These are phyloP conservation scores for Chytridiales sp. DNA, from an alignment of 371 early-diverging fungal genomes.

Conservation along the genomic window DNA sequence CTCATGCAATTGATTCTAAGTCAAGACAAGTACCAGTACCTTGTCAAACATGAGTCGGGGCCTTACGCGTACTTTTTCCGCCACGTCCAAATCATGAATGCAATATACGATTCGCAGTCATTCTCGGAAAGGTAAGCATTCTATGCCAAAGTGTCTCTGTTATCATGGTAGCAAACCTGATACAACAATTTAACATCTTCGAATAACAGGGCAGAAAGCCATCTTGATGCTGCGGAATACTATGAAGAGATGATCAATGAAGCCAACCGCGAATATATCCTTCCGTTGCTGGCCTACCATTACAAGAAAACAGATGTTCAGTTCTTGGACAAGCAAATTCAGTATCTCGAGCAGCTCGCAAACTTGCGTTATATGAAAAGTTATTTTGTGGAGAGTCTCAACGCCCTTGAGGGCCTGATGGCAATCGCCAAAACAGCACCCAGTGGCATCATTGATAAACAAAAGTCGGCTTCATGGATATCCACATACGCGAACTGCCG, in stretches of 20 bases:
- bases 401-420: no score
- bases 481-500: no score
- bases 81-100: conserved; percentile 9
- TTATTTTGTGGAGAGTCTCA: no score
- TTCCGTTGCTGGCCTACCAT: conserved; percentile 9
- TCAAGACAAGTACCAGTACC: conserved; percentile 1
- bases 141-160: no score
- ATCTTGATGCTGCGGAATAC: conserved; percentile 5
- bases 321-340: not conserved
- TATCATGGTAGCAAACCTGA: no score
- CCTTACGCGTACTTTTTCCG: conserved; percentile 8
- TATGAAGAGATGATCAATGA: conserved; percentile 3
- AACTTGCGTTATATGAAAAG: no score
- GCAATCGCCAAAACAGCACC: no score
- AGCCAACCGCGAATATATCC: not conserved
- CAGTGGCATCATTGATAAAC: no score
- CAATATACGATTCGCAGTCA: conserved; percentile 10
- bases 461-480: no score
- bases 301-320: not conserved
- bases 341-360: conserved; percentile 9
- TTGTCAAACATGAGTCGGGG: not conserved
- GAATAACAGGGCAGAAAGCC: no score
- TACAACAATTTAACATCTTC: no score
- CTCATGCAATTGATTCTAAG: not conserved
- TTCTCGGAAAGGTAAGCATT: not conserved